phyloP scores from a whole-genome alignment of 352 stramenopile genomes.

The Phytopythium helicoides region DNA sequence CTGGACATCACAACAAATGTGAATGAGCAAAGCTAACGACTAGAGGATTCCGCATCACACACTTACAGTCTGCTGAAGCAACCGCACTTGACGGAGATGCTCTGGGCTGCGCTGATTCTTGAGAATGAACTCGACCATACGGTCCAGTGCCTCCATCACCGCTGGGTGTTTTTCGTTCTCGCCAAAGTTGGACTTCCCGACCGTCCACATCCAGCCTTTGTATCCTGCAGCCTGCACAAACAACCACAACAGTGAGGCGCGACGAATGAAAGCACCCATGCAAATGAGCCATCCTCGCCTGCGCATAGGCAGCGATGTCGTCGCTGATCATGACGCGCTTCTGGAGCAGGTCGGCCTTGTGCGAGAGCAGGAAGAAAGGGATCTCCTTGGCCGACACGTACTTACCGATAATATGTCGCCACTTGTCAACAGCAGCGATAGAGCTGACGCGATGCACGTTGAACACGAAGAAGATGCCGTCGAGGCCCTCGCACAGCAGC shows the following conservation, averaged over 20 bases:
- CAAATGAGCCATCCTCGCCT: slow-evolving; percentile 10
- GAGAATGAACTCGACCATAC: slow-evolving; percentile 67
- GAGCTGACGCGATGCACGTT: slow-evolving; percentile 87
- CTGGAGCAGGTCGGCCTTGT: slow-evolving; percentile 83
- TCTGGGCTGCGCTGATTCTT: slow-evolving; percentile 34
- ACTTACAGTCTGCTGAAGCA: slow-evolving; percentile 13
- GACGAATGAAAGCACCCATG: background rate
- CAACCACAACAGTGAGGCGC: background rate
- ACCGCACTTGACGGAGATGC: slow-evolving; percentile 21
- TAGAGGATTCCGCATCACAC: background rate
- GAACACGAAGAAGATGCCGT: slow-evolving; percentile 88
- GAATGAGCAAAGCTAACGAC: background rate
- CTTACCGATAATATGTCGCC: slow-evolving; percentile 68
- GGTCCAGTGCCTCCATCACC: slow-evolving; percentile 67
- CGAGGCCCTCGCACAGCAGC: slow-evolving; percentile 72
- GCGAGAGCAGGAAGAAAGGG: slow-evolving; percentile 75
- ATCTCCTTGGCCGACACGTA: slow-evolving; percentile 73
- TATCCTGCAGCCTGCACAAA: slow-evolving; percentile 54
- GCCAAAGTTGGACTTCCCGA: slow-evolving; percentile 67
- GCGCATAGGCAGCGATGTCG: slow-evolving; percentile 79
- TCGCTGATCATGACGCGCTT: slow-evolving; percentile 87
- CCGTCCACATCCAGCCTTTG: slow-evolving; percentile 84
- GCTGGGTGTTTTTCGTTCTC: slow-evolving; percentile 82
- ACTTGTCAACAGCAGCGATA: slow-evolving; percentile 83
- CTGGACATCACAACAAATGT: slow-evolving; percentile 10